Percentiles rank a stretch among this genome's conserved stretches.
Evolutionary conservation across 305 asterid species (phyloP).

Genomic region (Stenogyne calaminthoides): DNA sequence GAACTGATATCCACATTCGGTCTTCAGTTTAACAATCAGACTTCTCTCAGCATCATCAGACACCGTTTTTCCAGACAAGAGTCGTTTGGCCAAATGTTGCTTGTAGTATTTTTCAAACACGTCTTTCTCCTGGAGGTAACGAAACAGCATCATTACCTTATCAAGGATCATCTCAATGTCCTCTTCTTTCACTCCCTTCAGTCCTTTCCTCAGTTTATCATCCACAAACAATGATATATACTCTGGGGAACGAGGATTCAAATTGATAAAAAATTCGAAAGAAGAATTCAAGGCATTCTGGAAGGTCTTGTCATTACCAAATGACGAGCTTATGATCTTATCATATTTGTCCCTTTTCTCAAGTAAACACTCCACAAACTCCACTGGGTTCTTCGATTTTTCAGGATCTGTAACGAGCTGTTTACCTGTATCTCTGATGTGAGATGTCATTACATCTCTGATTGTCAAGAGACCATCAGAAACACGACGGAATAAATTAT

Average conservation of each 20-base stretch:
- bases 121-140: conserved; percentile 64
- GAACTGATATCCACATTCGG: conserved; percentile 61
- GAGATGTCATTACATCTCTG: conserved; percentile 51
- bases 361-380: conserved; percentile 50
- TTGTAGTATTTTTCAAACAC: conserved; percentile 62
- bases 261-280: conserved; percentile 52
- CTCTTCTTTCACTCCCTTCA: conserved; percentile 60
- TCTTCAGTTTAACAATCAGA: conserved; percentile 55
- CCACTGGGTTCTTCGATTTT: conserved; percentile 51
- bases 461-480: conserved; percentile 43
- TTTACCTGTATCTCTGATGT: conserved; percentile 52
- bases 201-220: conserved; percentile 51
- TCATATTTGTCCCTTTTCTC: conserved; percentile 50
- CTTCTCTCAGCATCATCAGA: conserved; percentile 64
- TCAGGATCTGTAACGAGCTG: conserved; percentile 58
- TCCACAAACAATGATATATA: conserved; percentile 56
- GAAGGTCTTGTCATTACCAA: conserved; percentile 55
- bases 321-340: conserved; percentile 45
- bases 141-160: conserved; percentile 60
- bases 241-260: conserved; percentile 57
- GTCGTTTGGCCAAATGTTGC: conserved; percentile 59
- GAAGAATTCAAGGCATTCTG: conserved; percentile 58
- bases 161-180: conserved; percentile 52
- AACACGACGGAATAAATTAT: conserved; percentile 48
- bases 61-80: conserved; percentile 49